phyloP scores from a whole-genome alignment of 176 grass and related monocot genomes.

The Musa troglodytarum region DNA sequence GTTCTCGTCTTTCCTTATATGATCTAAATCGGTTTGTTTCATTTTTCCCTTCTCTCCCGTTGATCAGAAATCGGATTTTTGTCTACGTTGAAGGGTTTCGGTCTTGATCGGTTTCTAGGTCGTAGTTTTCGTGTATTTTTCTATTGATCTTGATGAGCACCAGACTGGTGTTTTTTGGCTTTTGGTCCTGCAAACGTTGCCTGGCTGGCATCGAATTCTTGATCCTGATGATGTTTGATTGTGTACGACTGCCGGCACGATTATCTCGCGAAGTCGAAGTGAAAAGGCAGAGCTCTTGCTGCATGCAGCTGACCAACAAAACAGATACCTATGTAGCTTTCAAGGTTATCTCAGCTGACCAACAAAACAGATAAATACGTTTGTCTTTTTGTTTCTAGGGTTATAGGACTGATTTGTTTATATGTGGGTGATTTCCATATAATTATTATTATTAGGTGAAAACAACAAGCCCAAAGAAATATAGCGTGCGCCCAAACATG shows the following conservation, averaged over 20 bases:
- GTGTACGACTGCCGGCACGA: neutral
- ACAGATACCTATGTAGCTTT: conserved; percentile 71
- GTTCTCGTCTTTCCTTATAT: neutral
- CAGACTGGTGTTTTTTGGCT: neutral
- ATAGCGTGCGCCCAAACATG: conserved; percentile 66
- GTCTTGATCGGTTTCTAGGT: conserved; percentile 20
- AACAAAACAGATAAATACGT: conserved; percentile 1
- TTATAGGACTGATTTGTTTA: neutral
- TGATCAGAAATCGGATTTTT: conserved; percentile 12
- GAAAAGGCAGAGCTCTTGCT: conserved; percentile 55
- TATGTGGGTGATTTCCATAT: neutral
- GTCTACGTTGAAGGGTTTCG: neutral
- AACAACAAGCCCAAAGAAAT: conserved; percentile 80
- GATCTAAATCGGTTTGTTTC: neutral
- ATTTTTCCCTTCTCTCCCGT: neutral
- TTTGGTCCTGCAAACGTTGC: too few relatives aligned
- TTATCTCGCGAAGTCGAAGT: conserved; percentile 44
- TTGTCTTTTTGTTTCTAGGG: too few relatives aligned
- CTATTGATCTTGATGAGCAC: neutral
- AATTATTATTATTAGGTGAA: conserved; percentile 47
- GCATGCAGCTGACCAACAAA: conserved; percentile 73
- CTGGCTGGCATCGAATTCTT: neutral
- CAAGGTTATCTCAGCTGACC: conserved; percentile 40
- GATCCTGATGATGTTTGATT: conserved; percentile 7
- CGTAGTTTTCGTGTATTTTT: neutral